Conservation (phyloP, 108 stramenopile species). For the Cyclotella kingstonii region DNA sequence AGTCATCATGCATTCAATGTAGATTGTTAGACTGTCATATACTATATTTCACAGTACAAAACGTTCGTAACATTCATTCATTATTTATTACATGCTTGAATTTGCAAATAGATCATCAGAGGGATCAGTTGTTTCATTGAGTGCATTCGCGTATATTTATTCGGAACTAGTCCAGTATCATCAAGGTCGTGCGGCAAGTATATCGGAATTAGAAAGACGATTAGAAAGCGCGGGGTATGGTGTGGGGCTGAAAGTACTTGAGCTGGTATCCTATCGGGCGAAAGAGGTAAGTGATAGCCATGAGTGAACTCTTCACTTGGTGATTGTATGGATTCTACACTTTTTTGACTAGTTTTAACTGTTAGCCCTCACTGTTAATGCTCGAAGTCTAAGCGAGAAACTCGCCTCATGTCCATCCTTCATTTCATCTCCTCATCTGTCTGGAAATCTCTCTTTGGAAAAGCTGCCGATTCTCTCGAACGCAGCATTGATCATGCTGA, state of each 20-base stretch:
- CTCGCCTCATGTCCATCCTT: conserved; percentile 77
- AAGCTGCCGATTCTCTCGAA: conserved; percentile 93
- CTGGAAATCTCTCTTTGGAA: conserved; percentile 94
- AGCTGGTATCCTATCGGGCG: conserved; percentile 83
- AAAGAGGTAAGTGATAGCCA: conserved; percentile 70
- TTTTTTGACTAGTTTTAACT: too few relatives aligned
- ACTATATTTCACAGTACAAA: too few relatives aligned
- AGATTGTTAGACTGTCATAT: too few relatives aligned
- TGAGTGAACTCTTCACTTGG: too few relatives aligned
- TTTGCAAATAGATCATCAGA: conserved; percentile 24
- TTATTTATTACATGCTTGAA: too few relatives aligned
- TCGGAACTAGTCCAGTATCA: conserved; percentile 96
- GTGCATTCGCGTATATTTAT: conserved; percentile 92
- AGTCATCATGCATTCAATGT: too few relatives aligned
- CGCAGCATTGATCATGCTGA: conserved; percentile 91
- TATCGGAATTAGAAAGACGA: conserved; percentile 89
- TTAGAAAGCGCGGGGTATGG: conserved; percentile 91
- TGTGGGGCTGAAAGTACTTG: conserved; percentile 90
- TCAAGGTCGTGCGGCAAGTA: conserved; percentile 85
- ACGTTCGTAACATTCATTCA: too few relatives aligned
- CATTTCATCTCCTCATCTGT: conserved; percentile 92
- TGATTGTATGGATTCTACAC: too few relatives aligned
- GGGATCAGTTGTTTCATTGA: conserved; percentile 67
- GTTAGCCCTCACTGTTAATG: not conserved
- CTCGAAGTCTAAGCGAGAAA: conserved; percentile 85